Percentiles rank a stretch among this genome's conserved stretches.
Evolutionary conservation across 1,139 yeast genomes (phyloP).

Genomic region (Nadsonia commutata): DNA sequence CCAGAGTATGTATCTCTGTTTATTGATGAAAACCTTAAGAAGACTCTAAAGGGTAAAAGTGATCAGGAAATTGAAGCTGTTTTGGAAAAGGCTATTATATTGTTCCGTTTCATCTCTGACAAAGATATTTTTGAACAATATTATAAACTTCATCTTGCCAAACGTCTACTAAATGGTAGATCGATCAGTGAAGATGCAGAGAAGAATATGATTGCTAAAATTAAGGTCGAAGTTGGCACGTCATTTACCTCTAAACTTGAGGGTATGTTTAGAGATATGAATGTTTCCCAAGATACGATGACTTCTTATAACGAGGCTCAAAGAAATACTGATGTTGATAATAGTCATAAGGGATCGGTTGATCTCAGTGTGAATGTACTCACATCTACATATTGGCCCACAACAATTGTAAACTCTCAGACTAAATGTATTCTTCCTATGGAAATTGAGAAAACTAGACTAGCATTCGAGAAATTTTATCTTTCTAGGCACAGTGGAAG

Average conservation of each 20-base stretch:
- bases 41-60: slow-evolving; percentile 35
- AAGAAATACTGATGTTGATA: not conserved
- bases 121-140: slow-evolving; percentile 80
- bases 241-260: slow-evolving; percentile 69
- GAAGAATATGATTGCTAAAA: slow-evolving; percentile 49
- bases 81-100: slow-evolving; percentile 39
- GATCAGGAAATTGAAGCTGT: slow-evolving; percentile 41
- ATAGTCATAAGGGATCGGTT: slow-evolving; percentile 16
- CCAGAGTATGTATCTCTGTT: slow-evolving; percentile 64
- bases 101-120: slow-evolving; percentile 60
- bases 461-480: slow-evolving; percentile 36
- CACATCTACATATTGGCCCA: slow-evolving; percentile 48
- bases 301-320: slow-evolving; percentile 17
- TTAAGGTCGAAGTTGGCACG: slow-evolving; percentile 69
- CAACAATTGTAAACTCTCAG: slow-evolving; percentile 38
- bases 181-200: slow-evolving; percentile 51
- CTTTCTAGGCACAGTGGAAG: slow-evolving; percentile 57
- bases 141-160: slow-evolving; percentile 82
- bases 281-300: slow-evolving; percentile 47
- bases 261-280: slow-evolving; percentile 78
- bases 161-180: slow-evolving; percentile 46
- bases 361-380: slow-evolving; percentile 39
- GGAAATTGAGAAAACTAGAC: slow-evolving; percentile 28
- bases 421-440: slow-evolving; percentile 42
- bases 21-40: slow-evolving; percentile 60